Conservation (phyloP, 306 rosid species). For the Prunus mume region DNA sequence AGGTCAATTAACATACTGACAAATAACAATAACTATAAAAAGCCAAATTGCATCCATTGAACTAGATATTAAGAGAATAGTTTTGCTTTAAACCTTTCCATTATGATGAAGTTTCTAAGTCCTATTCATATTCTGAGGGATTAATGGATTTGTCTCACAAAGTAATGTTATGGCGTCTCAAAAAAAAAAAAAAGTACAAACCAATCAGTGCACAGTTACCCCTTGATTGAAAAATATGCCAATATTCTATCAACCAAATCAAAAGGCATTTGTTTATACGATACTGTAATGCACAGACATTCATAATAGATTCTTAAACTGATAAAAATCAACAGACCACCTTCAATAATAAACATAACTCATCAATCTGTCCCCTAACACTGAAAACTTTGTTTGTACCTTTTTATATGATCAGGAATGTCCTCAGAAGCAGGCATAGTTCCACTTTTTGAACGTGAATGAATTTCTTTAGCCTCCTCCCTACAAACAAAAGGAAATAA, state of each 20-base stretch:
- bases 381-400: conserved; percentile 35
- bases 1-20: neutral
- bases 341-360: neutral
- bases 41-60: neutral
- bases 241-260: neutral
- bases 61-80: neutral
- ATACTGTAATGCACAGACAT: neutral
- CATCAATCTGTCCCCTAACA: neutral
- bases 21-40: neutral
- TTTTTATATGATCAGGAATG: conserved; percentile 47
- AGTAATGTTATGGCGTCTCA: neutral
- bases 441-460: conserved; percentile 28
- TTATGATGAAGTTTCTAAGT: neutral
- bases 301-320: neutral
- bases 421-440: conserved; percentile 30
- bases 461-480: conserved; percentile 70
- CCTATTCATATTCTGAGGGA: neutral
- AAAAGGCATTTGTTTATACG: neutral
- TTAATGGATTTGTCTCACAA: neutral
- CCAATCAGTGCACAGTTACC: neutral
- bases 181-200: neutral
- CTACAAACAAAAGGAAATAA: conserved; percentile 28
- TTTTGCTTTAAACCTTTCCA: neutral
- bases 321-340: neutral
- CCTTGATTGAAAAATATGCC: neutral